Conservation (phyloP, 1,139 yeast genomes). For the Taphrina betulina region DNA sequence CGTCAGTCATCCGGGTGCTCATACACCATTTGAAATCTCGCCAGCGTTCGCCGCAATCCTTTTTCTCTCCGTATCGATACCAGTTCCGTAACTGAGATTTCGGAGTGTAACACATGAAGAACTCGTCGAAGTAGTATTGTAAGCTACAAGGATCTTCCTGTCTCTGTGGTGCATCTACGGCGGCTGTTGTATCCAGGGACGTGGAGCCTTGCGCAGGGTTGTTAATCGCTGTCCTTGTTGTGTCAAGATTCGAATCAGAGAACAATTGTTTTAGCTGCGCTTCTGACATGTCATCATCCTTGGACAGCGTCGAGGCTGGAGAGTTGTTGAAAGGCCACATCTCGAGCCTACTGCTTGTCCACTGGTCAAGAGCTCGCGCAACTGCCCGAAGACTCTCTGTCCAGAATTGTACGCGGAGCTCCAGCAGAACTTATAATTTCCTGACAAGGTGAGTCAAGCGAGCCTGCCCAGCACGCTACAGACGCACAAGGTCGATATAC, state of each 20-base stretch:
- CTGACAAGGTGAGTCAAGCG: too few species aligned
- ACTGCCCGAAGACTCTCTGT: too few species aligned
- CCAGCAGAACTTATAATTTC: too few species aligned
- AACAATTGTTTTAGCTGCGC: slow-evolving; percentile 18
- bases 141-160: slow-evolving; percentile 30
- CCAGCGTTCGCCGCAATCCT: slow-evolving; percentile 34
- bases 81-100: slow-evolving; percentile 34
- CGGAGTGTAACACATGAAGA: slow-evolving; percentile 36
- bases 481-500: too few species aligned
- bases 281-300: slow-evolving; percentile 20
- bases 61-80: slow-evolving; percentile 35
- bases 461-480: too few species aligned
- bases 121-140: slow-evolving; percentile 35
- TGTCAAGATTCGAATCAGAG: too few species aligned
- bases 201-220: too few species aligned
- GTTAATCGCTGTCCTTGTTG: too few species aligned
- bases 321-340: slow-evolving; percentile 23
- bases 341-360: background rate
- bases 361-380: too few species aligned
- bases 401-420: too few species aligned
- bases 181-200: background rate
- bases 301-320: background rate
- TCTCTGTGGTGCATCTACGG: background rate
- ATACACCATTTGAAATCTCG: slow-evolving; percentile 35
- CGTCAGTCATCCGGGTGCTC: slow-evolving; percentile 24